Base-by-base conservation (phyloP, 495 filamentous ascomycete genomes). In the Xylona heveae region DNA sequence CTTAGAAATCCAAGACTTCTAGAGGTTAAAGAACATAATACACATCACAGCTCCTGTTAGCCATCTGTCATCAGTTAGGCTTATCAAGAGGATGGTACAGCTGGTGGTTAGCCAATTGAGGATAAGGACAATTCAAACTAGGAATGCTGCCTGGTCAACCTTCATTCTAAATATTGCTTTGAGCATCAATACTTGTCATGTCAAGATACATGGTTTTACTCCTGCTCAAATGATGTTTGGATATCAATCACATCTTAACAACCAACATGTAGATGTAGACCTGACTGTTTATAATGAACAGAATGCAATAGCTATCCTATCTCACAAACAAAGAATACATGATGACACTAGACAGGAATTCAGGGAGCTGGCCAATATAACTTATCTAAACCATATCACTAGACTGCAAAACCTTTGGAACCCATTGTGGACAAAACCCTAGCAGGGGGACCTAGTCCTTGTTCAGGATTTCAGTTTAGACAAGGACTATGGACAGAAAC, bases 61-160 rank as follows among this genome's bases (percentile, higher is more conserved):
- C 17, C 13, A 33, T 24, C 31, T 20, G 4, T 33, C 31, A 8
- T 33, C 12, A 3, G 31, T 24, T 4, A 10, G 31, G 2, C n/a
- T 33, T 19, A 30, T 33, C 2, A 20, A 33, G 23, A 31, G 21
- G 15, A 31, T 6, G 16, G 31, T 33, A 31, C 31, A 33, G 12
- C n/a, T 33, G 23, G 18, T 33, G 20, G 4, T 12, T 6, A 4
- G 14, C 6, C 3, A 13, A 3, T 6, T 4, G 4, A 28, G 30
- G 30, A 32, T 16, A 4, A 19, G 6, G 13, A 3, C 3, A 3
- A 22, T 32, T 13, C 14, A 10, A 14, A 33, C 16, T 20, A 29
- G 4, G 14, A 3, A 30, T n/a, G 23, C 4, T 4, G 3, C 7
- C 17, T 19, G 5, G 4, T 2, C 2, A 31, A 2, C 7, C 17